Evolutionary conservation across 2,329 filamentous ascomycete species (phyloP).

Genomic region (Talaromyces sp.): DNA sequence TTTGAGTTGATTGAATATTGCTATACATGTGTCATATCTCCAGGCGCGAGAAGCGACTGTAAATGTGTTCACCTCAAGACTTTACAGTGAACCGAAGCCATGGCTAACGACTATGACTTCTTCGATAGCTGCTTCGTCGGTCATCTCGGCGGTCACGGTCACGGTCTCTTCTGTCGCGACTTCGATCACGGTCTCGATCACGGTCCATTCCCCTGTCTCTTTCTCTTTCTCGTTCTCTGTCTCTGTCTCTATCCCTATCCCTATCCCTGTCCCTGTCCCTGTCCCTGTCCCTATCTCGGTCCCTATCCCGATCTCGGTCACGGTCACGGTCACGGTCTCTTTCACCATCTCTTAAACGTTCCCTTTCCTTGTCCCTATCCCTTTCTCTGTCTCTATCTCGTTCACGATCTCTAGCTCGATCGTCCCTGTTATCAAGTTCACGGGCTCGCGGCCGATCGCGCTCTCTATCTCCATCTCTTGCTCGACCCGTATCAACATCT

Average conservation of each 20-base stretch:
- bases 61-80: too few species aligned
- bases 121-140: conserved; percentile 21
- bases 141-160: conserved; percentile 12
- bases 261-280: conserved; percentile 20
- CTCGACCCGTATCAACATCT: conserved; percentile 8
- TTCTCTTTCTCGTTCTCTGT: background rate
- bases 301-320: conserved; percentile 21
- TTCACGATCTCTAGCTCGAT: conserved; percentile 20
- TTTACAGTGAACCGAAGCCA: background rate
- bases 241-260: conserved; percentile 21
- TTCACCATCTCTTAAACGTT: background rate
- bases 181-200: conserved; percentile 22
- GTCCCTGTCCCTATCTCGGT: conserved; percentile 8
- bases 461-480: conserved; percentile 19
- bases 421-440: conserved; percentile 14
- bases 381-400: conserved; percentile 24
- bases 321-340: conserved; percentile 21
- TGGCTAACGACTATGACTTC: conserved; percentile 19
- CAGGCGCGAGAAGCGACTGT: background rate
- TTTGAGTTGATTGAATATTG: background rate
- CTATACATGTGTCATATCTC: background rate
- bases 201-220: conserved; percentile 23
- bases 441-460: conserved; percentile 27
- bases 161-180: conserved; percentile 19
- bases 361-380: conserved; percentile 11